These are phyloP conservation scores for Elongisporangium undulatum DNA, from an alignment of 352 stramenopile genomes.

Conservation along the genomic window DNA sequence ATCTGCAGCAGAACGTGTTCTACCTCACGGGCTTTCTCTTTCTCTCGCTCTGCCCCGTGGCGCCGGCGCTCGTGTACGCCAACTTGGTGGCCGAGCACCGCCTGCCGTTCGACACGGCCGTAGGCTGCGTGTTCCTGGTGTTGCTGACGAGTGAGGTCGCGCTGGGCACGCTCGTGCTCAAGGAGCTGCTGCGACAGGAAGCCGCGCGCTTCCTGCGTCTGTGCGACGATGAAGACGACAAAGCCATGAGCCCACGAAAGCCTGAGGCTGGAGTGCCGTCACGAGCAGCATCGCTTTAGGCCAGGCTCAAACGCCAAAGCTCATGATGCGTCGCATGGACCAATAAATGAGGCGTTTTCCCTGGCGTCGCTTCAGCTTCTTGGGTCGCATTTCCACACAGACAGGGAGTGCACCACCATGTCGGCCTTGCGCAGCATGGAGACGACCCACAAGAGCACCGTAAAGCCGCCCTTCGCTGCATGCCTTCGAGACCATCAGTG, in stretches of 20 bases:
- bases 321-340: not conserved
- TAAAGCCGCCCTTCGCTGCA: constrained; percentile 8
- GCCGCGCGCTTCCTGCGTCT: constrained; percentile 53
- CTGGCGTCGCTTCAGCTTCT: not conserved
- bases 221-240: constrained; percentile 22
- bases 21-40: constrained; percentile 66
- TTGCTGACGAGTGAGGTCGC: constrained; percentile 37
- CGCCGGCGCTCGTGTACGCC: constrained; percentile 50
- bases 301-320: not conserved
- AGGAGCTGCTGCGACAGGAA: constrained; percentile 50
- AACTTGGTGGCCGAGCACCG: constrained; percentile 48
- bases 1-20: constrained; percentile 54
- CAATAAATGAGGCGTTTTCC: not conserved
- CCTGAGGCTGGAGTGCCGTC: not conserved
- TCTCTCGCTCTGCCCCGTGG: constrained; percentile 50
- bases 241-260: constrained; percentile 6
- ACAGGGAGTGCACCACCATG: constrained; percentile 22
- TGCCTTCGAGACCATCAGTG: not conserved
- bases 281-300: not conserved
- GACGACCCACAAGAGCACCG: constrained; percentile 87
- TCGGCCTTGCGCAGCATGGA: constrained; percentile 89
- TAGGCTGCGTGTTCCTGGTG: constrained; percentile 22
- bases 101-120: constrained; percentile 42
- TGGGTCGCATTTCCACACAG: not conserved
- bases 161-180: constrained; percentile 37